Percentiles rank a stretch among this genome's conserved stretches.
Conservation (phyloP, 2,329 filamentous ascomycete species). For the Colletotrichum lini region DNA sequence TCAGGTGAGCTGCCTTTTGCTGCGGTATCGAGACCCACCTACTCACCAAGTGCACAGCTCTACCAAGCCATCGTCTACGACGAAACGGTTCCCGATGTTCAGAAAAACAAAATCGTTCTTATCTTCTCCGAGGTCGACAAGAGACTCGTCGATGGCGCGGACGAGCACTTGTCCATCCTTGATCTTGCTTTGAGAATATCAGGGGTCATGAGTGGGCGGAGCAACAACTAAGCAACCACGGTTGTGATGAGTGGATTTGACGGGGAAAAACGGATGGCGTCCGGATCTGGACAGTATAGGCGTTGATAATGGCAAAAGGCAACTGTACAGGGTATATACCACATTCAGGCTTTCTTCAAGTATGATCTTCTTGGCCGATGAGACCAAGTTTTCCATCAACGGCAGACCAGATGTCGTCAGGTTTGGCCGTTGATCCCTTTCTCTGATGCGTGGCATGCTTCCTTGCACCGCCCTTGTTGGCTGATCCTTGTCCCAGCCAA, state of each 20-base stretch:
- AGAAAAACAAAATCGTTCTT: conserved; percentile 92
- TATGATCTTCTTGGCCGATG: conserved; percentile 56
- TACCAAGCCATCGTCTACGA: conserved; percentile 89
- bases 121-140: conserved; percentile 97
- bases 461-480: conserved; percentile 47
- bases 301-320: conserved; percentile 18
- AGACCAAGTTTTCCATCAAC: conserved; percentile 70
- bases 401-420: conserved; percentile 63
- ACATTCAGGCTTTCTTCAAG: conserved; percentile 12
- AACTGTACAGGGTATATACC: conserved; percentile 33
- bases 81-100: conserved; percentile 84
- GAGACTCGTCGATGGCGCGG: conserved; percentile 91
- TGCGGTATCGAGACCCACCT: conserved; percentile 13
- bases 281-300: conserved; percentile 29
- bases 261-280: conserved; percentile 17
- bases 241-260: conserved; percentile 2
- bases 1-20: conserved; percentile 69
- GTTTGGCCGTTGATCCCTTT: conserved; percentile 45
- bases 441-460: conserved; percentile 43
- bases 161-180: conserved; percentile 93
- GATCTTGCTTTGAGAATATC: conserved; percentile 89
- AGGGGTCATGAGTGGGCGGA: conserved; percentile 71
- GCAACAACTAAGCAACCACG: conserved; percentile 43
- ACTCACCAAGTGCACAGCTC: conserved; percentile 63
- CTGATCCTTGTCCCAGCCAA: conserved; percentile 54